Evolutionary conservation across 768 basidiomycete species (phyloP).

Genomic region (Lactarius trivialis): DNA sequence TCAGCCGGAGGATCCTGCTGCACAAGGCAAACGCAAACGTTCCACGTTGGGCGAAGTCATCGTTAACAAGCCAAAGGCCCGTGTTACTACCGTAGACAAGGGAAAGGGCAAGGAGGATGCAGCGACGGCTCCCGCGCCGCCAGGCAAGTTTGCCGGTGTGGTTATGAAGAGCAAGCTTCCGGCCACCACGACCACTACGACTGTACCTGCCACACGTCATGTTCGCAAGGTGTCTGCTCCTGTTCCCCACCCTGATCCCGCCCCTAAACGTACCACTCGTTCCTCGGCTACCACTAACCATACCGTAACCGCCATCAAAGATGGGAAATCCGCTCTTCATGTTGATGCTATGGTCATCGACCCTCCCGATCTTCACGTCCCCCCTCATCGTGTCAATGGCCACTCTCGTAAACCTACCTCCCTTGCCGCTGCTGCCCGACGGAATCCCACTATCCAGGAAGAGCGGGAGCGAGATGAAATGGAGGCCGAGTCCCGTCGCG

Average conservation of each 20-base stretch:
- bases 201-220: slow-evolving; percentile 35
- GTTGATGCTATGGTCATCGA: slow-evolving; percentile 48
- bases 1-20: slow-evolving; percentile 40
- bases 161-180: slow-evolving; percentile 48
- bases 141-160: slow-evolving; percentile 57
- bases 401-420: slow-evolving; percentile 20
- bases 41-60: slow-evolving; percentile 71
- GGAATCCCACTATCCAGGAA: slow-evolving; percentile 1
- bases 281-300: slow-evolving; percentile 28
- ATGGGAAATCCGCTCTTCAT: slow-evolving; percentile 26
- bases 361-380: slow-evolving; percentile 27
- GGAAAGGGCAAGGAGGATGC: slow-evolving; percentile 45
- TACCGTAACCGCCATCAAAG: slow-evolving; percentile 31
- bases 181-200: slow-evolving; percentile 37
- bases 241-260: slow-evolving; percentile 1
- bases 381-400: slow-evolving; percentile 26
- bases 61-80: slow-evolving; percentile 39
- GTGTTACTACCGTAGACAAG: slow-evolving; percentile 38
- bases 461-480: slow-evolving; percentile 33
- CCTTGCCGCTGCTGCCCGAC: background rate
- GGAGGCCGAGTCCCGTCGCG: slow-evolving; percentile 52
- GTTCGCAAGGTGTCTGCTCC: slow-evolving; percentile 43
- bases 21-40: slow-evolving; percentile 65
- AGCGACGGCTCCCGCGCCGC: slow-evolving; percentile 25
- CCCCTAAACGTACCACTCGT: slow-evolving; percentile 26